Evolutionary conservation across 2,329 filamentous ascomycete species (phyloP), one percentile per base, ranked within the genome.

Genomic region (Grosmannia huntii): DNA sequence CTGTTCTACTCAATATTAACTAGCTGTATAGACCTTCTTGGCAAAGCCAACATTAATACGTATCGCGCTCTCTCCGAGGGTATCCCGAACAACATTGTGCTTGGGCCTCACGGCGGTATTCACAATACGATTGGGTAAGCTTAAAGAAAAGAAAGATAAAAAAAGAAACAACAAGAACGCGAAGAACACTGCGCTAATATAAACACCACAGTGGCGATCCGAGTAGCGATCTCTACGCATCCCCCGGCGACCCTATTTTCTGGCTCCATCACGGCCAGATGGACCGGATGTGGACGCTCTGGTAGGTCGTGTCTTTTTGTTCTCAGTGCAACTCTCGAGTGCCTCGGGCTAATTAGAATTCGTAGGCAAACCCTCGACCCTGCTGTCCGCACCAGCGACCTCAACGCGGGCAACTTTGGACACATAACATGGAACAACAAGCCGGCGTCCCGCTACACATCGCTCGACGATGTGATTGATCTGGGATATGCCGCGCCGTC

Each of bases 61-160:
- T 74, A 73, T 62, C 67, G 72, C 56, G 65, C 64, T 33, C 55
- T 65, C 21, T 69, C 71, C 59, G 69, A 74, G 62, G 71, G 70
- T 5, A 63, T 69, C 11, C 66, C 66, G 6, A 62, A 63, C 55
- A 65, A 64, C 0, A 56, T 61, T 19, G 64, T 67, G 33, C 64
- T 71, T n/a, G 70, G 69, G 2, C 66, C 67, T 10, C 68, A 67
- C 51, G 66, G 66, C 4, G 68, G 64, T 16, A 65, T 63, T 57
- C 69, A 70, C 55, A 68, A 67, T 56, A 64, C 64, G 5, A 67
- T 70, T 50, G 64, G 62, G 65, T 63, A 4, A 41, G 4, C 21
- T 19, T 4, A 14, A 41, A 31, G 49, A 9, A 16, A 16, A 9
- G 6, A 36, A 16, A 33, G 11, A 9, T 10, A 9, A 9, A 33